Evolutionary conservation across 176 grass and related monocot genomes (phyloP), one percentile per base, ranked within the genome.

Genomic region (Lolium multiflorum): DNA sequence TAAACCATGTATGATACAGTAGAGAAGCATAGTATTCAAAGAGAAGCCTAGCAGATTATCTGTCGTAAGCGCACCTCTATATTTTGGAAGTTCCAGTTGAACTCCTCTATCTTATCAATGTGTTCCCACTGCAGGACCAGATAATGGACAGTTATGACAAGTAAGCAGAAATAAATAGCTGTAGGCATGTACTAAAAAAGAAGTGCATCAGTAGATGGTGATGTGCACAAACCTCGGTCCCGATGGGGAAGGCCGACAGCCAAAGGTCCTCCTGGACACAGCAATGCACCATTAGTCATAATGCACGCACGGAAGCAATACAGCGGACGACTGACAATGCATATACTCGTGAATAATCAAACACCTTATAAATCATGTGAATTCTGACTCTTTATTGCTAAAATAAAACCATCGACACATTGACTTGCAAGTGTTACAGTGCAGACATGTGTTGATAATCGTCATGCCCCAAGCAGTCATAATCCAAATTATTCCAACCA

Each of bases 61-160:
- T 83, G 24, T 52, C 57, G 21, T 44, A 44, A 35, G 31, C 31
- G 31, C 69, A 98, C 96, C 93, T 98, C 96, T 83, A 98, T 80
- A 87, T 98, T 94, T 79, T 91, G 89, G 17, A 98, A 98, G 21
- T 90, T 87, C 91, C 96, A 98, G 25, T 91, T 91, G 57, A 98
- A 94, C 64, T 95, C 93, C 1, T 73, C 64, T 25, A 95, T 74
- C 78, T 95, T 95, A 50, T 94, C 96, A 70, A 98, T 95, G 51
- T 92, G 89, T 76, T 95, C 96, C 96, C 93, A 94, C 96, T 98
- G 88, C 15, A 79, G 67, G 54, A 60, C 7, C 52, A 80, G 73
- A 81, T 6, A 44, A 61, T 48, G 17, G 15, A 56, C 28, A 64
- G 22, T 65, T 61, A 12, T 18, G 46, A 37, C 39, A 57, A 49